Percentiles rank a stretch among this genome's conserved stretches.
Conservation (phyloP, 164 flowering plant genomes). For the Chimonanthus salicifolius region DNA sequence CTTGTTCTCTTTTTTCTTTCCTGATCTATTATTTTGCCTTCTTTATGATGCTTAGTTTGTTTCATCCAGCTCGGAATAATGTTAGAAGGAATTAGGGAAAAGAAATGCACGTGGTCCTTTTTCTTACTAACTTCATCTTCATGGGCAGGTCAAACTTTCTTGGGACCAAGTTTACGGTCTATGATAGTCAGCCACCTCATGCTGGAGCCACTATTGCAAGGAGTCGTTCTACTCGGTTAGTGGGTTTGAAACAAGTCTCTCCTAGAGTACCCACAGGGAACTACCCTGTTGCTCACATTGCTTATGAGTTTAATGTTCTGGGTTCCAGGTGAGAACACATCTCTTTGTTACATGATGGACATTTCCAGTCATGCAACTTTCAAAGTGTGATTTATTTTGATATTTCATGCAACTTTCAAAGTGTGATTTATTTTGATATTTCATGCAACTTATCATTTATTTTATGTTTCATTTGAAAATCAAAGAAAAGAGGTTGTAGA, state of each 20-base stretch:
- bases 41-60: neutral
- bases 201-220: constrained; percentile 49
- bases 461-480: neutral
- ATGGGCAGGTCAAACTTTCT: constrained; percentile 58
- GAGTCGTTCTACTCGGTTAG: constrained; percentile 55
- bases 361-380: neutral
- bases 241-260: constrained; percentile 56
- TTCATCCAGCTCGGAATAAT: neutral
- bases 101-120: neutral
- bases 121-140: neutral
- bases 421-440: neutral
- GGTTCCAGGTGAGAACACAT: constrained; percentile 53
- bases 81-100: neutral
- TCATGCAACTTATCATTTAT: neutral
- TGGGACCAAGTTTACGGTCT: constrained; percentile 67
- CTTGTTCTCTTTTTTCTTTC: neutral
- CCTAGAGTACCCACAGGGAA: constrained; percentile 63
- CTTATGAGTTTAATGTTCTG: constrained; percentile 69
- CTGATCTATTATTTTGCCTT: neutral
- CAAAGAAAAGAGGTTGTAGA: too few relatives aligned
- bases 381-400: neutral
- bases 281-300: constrained; percentile 58
- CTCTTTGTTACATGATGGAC: neutral
- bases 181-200: constrained; percentile 70
- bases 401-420: neutral